Evolutionary conservation across 2,329 filamentous ascomycete species (phyloP).

Genomic region (Pestalotiopsis sp.): DNA sequence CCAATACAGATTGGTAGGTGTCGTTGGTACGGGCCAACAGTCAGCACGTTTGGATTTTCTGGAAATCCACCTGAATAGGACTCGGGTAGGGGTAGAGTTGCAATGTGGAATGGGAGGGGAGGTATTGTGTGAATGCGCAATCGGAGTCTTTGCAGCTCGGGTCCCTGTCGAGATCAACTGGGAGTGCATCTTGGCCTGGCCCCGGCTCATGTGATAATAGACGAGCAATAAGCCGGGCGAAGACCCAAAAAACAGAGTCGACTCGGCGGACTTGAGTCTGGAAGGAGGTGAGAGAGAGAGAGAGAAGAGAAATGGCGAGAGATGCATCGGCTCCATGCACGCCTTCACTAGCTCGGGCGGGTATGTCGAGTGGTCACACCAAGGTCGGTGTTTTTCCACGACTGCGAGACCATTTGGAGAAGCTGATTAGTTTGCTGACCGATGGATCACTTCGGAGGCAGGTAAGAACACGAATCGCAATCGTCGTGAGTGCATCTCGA

Average conservation of each 20-base stretch:
- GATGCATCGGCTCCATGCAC: constrained; percentile 25
- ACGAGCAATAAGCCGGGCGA: neutral
- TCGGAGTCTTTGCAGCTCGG: neutral
- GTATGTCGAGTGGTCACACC: constrained; percentile 28
- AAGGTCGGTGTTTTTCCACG: constrained; percentile 4
- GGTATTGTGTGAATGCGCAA: neutral
- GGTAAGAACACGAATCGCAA: neutral
- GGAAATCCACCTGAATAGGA: neutral
- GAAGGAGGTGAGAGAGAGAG: neutral
- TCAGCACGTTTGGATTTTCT: neutral
- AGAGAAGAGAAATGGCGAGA: neutral
- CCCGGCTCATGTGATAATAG: neutral
- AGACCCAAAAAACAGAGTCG: neutral
- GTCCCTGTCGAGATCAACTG: neutral
- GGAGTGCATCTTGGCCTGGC: neutral
- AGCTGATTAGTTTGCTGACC: constrained; percentile 7
- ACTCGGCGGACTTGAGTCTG: neutral
- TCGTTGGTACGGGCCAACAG: neutral
- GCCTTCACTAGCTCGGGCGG: constrained; percentile 32
- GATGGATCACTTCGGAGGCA: neutral
- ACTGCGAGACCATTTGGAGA: constrained; percentile 5
- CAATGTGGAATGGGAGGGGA: neutral
- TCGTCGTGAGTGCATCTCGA: neutral
- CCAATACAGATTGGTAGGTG: neutral
- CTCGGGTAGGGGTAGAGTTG: neutral